phyloP scores from a whole-genome alignment of 2,329 filamentous ascomycete species.

The Bimuria novae-zelandiae region DNA sequence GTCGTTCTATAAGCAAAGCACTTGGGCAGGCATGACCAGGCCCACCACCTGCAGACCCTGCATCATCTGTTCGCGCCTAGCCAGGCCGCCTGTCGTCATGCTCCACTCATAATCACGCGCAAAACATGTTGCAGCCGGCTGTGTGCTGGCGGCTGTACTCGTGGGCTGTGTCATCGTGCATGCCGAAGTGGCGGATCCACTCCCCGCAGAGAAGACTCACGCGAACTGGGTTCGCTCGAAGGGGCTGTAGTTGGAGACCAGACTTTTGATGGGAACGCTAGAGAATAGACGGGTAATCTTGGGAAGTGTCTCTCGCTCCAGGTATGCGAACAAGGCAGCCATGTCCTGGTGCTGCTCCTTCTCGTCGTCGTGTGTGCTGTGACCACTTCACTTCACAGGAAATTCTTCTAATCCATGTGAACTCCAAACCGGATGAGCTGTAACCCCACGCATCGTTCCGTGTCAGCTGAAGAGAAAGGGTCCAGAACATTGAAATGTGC shows the following conservation, averaged over 20 bases:
- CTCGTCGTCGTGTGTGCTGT: no score
- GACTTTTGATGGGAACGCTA: not conserved
- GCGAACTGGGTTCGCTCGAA: not conserved
- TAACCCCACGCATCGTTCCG: no score
- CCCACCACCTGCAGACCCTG: conserved; percentile 6
- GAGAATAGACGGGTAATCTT: not conserved
- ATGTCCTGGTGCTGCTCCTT: no score
- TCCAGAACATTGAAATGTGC: no score
- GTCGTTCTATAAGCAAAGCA: conserved; percentile 5
- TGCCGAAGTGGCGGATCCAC: not conserved
- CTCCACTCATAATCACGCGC: conserved; percentile 3
- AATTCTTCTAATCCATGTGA: conserved; percentile 6
- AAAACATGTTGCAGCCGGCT: conserved; percentile 1
- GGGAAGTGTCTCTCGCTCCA: not conserved
- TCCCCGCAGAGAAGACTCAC: not conserved
- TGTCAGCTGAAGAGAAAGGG: no score
- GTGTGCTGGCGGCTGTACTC: not conserved
- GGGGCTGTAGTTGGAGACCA: not conserved
- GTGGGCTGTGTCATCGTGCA: conserved; percentile 8
- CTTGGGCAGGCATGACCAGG: conserved; percentile 3
- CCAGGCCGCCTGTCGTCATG: conserved; percentile 2
- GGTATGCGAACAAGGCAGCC: no score
- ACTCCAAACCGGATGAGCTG: no score
- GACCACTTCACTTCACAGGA: conserved; percentile 10
- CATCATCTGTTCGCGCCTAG: not conserved